phyloP scores from a whole-genome alignment of 805 yeast genomes.

The Lipomyces sp. region DNA sequence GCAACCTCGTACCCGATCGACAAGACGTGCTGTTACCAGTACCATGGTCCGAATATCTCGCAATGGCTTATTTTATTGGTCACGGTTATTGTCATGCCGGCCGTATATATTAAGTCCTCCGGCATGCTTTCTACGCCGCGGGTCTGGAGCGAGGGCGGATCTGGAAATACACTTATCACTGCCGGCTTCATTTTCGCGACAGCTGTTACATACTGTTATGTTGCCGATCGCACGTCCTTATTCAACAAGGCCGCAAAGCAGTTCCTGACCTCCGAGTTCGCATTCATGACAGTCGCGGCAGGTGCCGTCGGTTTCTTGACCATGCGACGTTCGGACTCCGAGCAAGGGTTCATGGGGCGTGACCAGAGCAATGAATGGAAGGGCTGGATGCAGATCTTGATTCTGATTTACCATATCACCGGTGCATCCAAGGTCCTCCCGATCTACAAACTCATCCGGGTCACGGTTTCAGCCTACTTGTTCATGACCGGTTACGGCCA shows the following conservation, averaged over 20 bases:
- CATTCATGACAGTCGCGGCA: conserved; percentile 21
- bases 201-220: conserved; percentile 35
- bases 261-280: conserved; percentile 29
- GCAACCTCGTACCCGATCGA: conserved; percentile 35
- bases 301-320: conserved; percentile 22
- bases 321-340: conserved; percentile 25
- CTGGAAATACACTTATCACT: conserved; percentile 22
- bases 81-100: conserved; percentile 18
- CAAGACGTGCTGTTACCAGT: conserved; percentile 38
- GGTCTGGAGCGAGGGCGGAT: conserved; percentile 20
- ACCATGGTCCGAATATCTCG: conserved; percentile 28
- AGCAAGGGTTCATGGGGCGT: conserved; percentile 40
- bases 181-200: conserved; percentile 31
- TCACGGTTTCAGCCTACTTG: conserved; percentile 40
- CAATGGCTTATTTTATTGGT: conserved; percentile 24
- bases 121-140: conserved; percentile 21
- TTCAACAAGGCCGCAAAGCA: conserved; percentile 38
- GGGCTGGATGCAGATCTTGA: conserved; percentile 41
- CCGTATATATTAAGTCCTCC: conserved; percentile 22
- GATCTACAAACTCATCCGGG: conserved; percentile 39
- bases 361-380: conserved; percentile 41
- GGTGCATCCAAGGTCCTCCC: conserved; percentile 40
- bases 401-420: conserved; percentile 40
- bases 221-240: conserved; percentile 38
- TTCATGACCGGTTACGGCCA: conserved; percentile 42